phyloP scores from a whole-genome alignment of 2,329 filamentous ascomycete species.

The Apiospora marii region DNA sequence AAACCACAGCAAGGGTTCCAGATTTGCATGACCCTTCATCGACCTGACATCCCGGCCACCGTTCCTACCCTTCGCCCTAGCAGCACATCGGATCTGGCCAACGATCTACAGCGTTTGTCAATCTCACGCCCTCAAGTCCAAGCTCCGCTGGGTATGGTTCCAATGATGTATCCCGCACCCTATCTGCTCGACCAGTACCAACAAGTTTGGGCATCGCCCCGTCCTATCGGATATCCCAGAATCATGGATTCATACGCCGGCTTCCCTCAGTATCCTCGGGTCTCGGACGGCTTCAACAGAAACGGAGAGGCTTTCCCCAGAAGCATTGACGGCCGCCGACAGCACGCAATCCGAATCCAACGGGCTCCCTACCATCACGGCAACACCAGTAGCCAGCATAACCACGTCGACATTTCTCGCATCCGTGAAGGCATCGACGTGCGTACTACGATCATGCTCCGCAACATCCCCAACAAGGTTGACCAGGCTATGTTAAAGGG shows the following conservation, averaged over 20 bases:
- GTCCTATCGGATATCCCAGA: not conserved
- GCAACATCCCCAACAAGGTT: conserved; percentile 93
- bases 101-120: conserved; percentile 39
- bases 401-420: conserved; percentile 67
- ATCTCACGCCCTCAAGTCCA: conserved; percentile 39
- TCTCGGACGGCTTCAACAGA: conserved; percentile 44
- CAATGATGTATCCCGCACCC: conserved; percentile 45
- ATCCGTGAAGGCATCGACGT: conserved; percentile 74
- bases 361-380: conserved; percentile 51
- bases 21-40: conserved; percentile 39
- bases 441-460: conserved; percentile 89
- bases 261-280: conserved; percentile 40
- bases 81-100: conserved; percentile 33
- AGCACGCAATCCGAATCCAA: conserved; percentile 56
- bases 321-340: conserved; percentile 48
- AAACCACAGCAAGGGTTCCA: conserved; percentile 36
- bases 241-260: conserved; percentile 27
- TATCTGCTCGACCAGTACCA: conserved; percentile 45
- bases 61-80: not conserved
- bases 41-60: conserved; percentile 38
- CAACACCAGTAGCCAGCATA: conserved; percentile 61
- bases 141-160: conserved; percentile 44
- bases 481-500: conserved; percentile 79
- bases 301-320: not conserved
- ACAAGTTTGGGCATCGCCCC: not conserved